phyloP scores from a whole-genome alignment of 345 rosid species.

The Eucalyptus pumila region DNA sequence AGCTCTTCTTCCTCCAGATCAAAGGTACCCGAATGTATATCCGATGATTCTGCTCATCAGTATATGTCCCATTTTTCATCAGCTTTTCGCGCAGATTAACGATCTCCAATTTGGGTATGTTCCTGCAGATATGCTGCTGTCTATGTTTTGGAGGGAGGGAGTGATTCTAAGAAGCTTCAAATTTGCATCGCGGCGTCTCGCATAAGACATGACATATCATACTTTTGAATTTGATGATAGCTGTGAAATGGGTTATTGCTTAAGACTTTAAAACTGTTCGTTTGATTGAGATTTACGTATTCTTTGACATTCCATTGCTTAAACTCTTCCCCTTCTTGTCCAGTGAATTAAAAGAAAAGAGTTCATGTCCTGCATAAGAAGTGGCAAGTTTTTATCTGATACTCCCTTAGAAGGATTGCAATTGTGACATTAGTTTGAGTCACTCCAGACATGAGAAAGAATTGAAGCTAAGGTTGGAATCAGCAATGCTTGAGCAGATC shows the following conservation, averaged over 20 bases:
- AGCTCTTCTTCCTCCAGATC: neutral
- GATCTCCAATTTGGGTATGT: neutral
- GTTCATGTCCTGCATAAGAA: neutral
- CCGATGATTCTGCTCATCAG: neutral
- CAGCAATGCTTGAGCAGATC: neutral
- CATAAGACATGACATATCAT: neutral
- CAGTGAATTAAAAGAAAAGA: neutral
- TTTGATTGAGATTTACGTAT: neutral
- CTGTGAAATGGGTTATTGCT: neutral
- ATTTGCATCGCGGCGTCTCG: neutral
- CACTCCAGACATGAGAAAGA: neutral
- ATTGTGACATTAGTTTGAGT: neutral
- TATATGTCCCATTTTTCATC: neutral
- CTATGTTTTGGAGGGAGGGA: neutral
- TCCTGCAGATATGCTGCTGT: constrained; percentile 21
- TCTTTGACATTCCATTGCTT: neutral
- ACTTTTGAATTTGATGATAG: neutral
- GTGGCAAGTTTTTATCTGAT: neutral
- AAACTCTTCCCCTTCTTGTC: neutral
- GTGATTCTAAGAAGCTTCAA: neutral
- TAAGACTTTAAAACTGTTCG: neutral
- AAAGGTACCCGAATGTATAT: constrained; percentile 1
- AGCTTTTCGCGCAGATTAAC: neutral
- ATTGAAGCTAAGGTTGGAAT: neutral
- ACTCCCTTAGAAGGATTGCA: neutral